Conservation (phyloP, 2,329 filamentous ascomycete genomes). For the Xylariaceae sp. region DNA sequence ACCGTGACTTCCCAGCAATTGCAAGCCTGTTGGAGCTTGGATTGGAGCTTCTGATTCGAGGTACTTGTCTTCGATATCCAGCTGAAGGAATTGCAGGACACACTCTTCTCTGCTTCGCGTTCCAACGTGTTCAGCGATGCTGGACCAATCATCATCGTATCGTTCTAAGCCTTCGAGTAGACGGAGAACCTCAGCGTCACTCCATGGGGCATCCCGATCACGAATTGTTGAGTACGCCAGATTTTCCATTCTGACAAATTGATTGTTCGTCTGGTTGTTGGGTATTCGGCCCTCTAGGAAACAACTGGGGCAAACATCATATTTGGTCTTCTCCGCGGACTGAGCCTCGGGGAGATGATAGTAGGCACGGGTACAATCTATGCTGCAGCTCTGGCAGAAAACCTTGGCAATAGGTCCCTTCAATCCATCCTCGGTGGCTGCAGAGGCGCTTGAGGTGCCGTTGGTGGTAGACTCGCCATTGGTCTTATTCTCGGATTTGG, state of each 20-base stretch:
- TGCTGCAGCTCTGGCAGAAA: slow-evolving; percentile 86
- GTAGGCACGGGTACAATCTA: slow-evolving; percentile 72
- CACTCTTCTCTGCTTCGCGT: slow-evolving; percentile 93
- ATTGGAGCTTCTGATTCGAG: slow-evolving; percentile 68
- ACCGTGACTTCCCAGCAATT: slow-evolving; percentile 66
- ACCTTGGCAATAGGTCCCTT: slow-evolving; percentile 66
- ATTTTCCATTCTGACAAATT: slow-evolving; percentile 89
- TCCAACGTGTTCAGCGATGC: slow-evolving; percentile 87
- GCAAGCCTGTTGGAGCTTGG: slow-evolving; percentile 53
- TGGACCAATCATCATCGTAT: slow-evolving; percentile 94
- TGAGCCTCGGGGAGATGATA: slow-evolving; percentile 58
- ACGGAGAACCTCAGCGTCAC: slow-evolving; percentile 81
- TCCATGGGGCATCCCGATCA: slow-evolving; percentile 86
- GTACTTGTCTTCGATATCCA: slow-evolving; percentile 98
- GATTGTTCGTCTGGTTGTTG: slow-evolving; percentile 68
- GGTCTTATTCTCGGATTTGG: slow-evolving; percentile 64
- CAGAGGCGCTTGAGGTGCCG: slow-evolving; percentile 48
- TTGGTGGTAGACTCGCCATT: slow-evolving; percentile 73
- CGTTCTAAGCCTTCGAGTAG: slow-evolving; percentile 87
- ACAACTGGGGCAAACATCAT: slow-evolving; percentile 88
- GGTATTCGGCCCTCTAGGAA: slow-evolving; percentile 83
- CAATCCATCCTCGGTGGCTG: slow-evolving; percentile 51
- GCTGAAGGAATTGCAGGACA: slow-evolving; percentile 89
- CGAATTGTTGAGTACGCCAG: slow-evolving; percentile 73
- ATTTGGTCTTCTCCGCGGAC: slow-evolving; percentile 61